phyloP scores from a whole-genome alignment of 305 asterid species.

The Fraxinus sp. region DNA sequence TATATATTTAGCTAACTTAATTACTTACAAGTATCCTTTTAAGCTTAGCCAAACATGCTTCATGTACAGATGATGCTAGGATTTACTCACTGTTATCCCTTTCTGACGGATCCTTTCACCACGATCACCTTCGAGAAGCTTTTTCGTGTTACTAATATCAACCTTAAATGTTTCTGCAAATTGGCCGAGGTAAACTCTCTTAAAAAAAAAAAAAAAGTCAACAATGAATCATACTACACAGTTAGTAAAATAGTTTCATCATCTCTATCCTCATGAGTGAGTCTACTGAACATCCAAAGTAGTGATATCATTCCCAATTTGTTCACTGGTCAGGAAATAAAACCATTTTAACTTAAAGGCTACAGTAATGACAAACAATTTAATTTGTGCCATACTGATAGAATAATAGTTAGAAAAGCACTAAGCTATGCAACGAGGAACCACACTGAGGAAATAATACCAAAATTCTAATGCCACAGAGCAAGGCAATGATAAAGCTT shows the following conservation, averaged over 20 bases:
- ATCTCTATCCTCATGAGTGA: background rate
- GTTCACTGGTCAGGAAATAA: background rate
- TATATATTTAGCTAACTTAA: background rate
- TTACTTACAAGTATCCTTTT: background rate
- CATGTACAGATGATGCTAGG: background rate
- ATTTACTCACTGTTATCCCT: slow-evolving; percentile 60
- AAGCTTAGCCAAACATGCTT: background rate
- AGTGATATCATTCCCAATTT: background rate
- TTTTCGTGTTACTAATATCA: slow-evolving; percentile 79
- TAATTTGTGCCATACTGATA: background rate
- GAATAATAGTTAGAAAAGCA: background rate
- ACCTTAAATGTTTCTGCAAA: slow-evolving; percentile 83
- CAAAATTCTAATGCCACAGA: background rate
- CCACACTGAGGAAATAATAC: background rate
- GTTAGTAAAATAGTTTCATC: background rate
- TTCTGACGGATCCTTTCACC: slow-evolving; percentile 62
- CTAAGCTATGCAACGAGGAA: background rate
- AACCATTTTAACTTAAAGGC: background rate
- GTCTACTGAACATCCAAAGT: background rate
- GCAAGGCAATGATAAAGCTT: background rate
- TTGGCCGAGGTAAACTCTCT: slow-evolving; percentile 19
- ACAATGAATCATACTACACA: background rate
- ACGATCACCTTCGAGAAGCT: slow-evolving; percentile 85
- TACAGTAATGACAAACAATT: background rate
- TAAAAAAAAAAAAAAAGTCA: background rate